Evolutionary conservation across 306 rosid genomes (phyloP), one percentile per base, ranked within the genome.

Genomic region (Malus fusca): DNA sequence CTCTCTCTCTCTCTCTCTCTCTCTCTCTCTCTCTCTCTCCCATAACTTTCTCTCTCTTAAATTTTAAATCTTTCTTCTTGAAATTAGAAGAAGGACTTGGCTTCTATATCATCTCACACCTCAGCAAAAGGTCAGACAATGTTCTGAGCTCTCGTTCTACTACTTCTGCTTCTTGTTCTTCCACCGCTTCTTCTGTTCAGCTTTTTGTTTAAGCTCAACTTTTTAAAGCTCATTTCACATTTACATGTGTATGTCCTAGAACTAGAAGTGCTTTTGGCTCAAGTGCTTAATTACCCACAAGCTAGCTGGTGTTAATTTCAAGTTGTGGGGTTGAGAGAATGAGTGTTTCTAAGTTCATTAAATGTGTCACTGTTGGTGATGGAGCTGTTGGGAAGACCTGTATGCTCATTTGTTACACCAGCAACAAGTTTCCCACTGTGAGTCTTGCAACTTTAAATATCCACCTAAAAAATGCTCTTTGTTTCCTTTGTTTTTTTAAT

Each of bases 381-480:
- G 98, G 98, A 61, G 98, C 98, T 79, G 97, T 95, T 78, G 98
- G 98, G 25, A 95, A 95, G 77, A 95, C 98, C 53, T 95, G 98
- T 87, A 90, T 95, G 98, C 98, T 95, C 74, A 90, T 95, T 75
- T 95, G 98, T 85, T 95, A 95, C 86, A 95, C 98, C 66, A 89
- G 96, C 81, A 95, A 95, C 96, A 95, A 89, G 87, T 95, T 95
- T 77, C 98, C 98, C 31, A 92, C 97, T 8, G 98, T 95, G 78
- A 82, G 86, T 81, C 40, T 9, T 26, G 26, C 0, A 58, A 21
- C 40, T 9, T 62, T 62, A 61, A 26, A 30, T n/a, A 8, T 77
- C 81, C 78, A 65, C 35, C 63, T 18, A 2, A 72, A 68, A 77
- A 71, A 59, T 6, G 15, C 83, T 48, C 40, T 68, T 73, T 2